Conservation (phyloP, 2,329 filamentous ascomycete species). For the Raffaelea albimanens region DNA sequence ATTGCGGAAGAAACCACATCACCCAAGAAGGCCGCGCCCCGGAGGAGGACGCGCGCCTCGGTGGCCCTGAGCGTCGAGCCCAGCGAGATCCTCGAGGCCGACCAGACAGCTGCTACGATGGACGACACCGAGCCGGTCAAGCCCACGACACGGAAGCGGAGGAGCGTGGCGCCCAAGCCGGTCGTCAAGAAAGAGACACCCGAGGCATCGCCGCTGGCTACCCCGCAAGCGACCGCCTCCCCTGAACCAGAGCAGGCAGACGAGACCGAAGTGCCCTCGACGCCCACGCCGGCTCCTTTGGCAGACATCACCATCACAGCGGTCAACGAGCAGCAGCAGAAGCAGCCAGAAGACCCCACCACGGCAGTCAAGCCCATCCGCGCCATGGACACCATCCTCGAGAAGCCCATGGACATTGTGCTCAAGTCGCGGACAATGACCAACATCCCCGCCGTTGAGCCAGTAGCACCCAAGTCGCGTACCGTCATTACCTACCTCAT, state of each 20-base stretch:
- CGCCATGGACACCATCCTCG: conserved; percentile 66
- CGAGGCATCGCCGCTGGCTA: conserved; percentile 29
- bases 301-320: conserved; percentile 60
- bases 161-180: conserved; percentile 34
- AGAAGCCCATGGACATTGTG: conserved; percentile 89
- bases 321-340: conserved; percentile 48
- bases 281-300: conserved; percentile 37
- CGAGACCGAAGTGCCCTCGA: not conserved
- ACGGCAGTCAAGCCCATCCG: conserved; percentile 61
- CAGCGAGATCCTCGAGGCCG: conserved; percentile 50
- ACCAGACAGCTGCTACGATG: conserved; percentile 30
- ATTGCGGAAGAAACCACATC: conserved; percentile 27
- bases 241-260: not conserved
- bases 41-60: conserved; percentile 30
- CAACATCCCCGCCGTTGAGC: conserved; percentile 55
- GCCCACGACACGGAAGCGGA: conserved; percentile 47
- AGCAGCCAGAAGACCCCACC: conserved; percentile 34
- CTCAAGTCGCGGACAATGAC: conserved; percentile 71
- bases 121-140: conserved; percentile 19
- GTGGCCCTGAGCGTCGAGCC: conserved; percentile 41
- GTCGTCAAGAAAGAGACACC: conserved; percentile 22
- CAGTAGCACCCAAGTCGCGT: conserved; percentile 68
- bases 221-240: not conserved
- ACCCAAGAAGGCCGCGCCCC: conserved; percentile 19
- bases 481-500: conserved; percentile 90